Evolutionary conservation across 2,329 filamentous ascomycete species (phyloP).

Genomic region (Epicoccum nigrum): DNA sequence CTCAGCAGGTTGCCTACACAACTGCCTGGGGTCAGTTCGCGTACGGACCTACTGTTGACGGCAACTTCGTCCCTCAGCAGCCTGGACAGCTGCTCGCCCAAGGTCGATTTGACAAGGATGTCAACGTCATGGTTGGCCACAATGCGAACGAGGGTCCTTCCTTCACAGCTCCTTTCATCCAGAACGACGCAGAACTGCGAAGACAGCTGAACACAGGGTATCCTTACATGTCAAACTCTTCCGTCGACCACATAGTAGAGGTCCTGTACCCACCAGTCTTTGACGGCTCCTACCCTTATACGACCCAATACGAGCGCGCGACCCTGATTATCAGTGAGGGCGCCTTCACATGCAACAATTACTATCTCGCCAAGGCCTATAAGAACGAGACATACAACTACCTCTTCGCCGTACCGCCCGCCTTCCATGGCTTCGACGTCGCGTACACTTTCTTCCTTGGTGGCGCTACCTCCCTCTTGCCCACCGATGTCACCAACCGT

Average conservation of each 20-base stretch:
- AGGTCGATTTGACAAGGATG: slow-evolving; percentile 45
- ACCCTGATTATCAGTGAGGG: slow-evolving; percentile 53
- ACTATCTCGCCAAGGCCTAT: slow-evolving; percentile 56
- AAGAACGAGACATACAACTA: slow-evolving; percentile 58
- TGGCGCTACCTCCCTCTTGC: slow-evolving; percentile 18
- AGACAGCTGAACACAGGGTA: slow-evolving; percentile 33
- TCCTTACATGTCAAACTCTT: slow-evolving; percentile 37
- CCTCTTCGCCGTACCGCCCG: slow-evolving; percentile 60
- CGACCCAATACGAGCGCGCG: slow-evolving; percentile 51
- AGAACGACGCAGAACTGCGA: slow-evolving; percentile 39
- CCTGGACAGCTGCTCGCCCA: slow-evolving; percentile 45
- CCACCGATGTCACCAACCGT: slow-evolving; percentile 32
- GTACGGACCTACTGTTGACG: slow-evolving; percentile 46
- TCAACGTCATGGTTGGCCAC: slow-evolving; percentile 49
- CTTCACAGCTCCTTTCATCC: slow-evolving; percentile 51
- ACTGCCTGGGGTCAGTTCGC: slow-evolving; percentile 41
- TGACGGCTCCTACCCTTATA: slow-evolving; percentile 56
- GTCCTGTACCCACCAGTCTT: slow-evolving; percentile 59
- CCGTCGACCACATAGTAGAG: slow-evolving; percentile 51
- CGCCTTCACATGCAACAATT: slow-evolving; percentile 59
- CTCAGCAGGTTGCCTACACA: slow-evolving; percentile 38
- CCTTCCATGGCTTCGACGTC: slow-evolving; percentile 60
- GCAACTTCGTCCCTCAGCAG: slow-evolving; percentile 39
- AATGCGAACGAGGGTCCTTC: slow-evolving; percentile 54
- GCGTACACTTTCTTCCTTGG: slow-evolving; percentile 60